Base-by-base conservation (phyloP, 2,329 filamentous ascomycete species). In the Microcyclosporella mali region DNA sequence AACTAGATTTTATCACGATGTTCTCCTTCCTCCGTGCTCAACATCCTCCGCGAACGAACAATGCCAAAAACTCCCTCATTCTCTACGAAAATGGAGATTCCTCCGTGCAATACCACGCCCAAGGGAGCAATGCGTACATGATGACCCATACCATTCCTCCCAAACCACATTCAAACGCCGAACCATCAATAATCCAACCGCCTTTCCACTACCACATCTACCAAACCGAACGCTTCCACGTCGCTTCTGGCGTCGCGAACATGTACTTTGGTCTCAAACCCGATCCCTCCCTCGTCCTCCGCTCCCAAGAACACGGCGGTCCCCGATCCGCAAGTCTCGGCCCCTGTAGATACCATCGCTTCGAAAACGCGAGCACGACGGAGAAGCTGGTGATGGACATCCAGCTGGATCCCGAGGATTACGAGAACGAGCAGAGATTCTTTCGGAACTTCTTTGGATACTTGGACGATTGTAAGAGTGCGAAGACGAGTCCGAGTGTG, bases 171-270 rank as follows among this genome's bases (percentile, higher is more conserved):
- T 48, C 51, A 2, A 39, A 46, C 19, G 41, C 49, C 31, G 49
- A 43, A 8, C 40, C 51, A 29, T 53, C 51, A 25, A 50, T 53
- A 19, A 46, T 53, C 11, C 51, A 53, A 25, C 51, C 51, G 4
- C 51, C 51, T 2, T 50, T 53, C 40, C 51, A 53, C 42, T 53
- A 48, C 30, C 51, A 53, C 49, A 53, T 53, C 33, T 53, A 51
- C 40, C 51, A 53, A 25, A 53, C 45, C 14, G 51, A 51, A 32
- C 45, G 45, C 33, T 53, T 53, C 40, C 40, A 50, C 17, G 51
- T 51, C 31, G n/a, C 43, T 6, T 17, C 39, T 15, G 51, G 51
- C 11, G 45, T 41, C 37, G 51, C 51, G 11, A 35, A 51, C 31
- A 42, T 53, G 37, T 53, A 43, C 37, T 53, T 46, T 29, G 51